Conservation (phyloP, 2,329 filamentous ascomycete genomes). For the Nigrospora osmanthi region DNA sequence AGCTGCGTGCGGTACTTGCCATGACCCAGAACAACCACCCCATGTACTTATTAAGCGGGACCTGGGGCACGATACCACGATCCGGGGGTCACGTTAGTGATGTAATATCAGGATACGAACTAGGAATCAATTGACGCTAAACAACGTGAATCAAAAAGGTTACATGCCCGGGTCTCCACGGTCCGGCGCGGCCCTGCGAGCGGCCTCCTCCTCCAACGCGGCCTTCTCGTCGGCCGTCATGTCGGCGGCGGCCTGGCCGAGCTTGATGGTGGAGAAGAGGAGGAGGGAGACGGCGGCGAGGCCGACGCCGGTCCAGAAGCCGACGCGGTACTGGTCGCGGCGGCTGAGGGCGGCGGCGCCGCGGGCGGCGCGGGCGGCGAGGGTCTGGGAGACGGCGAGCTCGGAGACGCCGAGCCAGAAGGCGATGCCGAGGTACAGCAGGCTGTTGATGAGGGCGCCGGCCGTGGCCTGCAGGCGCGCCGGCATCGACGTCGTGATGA, state of each 20-base stretch:
- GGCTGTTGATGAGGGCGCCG: conserved; percentile 61
- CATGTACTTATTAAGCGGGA: too few species aligned
- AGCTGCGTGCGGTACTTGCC: too few species aligned
- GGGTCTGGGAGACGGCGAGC: conserved; percentile 46
- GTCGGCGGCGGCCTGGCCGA: conserved; percentile 19
- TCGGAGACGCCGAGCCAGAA: conserved; percentile 66
- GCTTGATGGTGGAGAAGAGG: conserved; percentile 16
- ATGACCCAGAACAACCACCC: too few species aligned
- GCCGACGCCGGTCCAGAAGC: conserved; percentile 20
- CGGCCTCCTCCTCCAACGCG: conserved; percentile 5
- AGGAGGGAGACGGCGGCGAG: conserved; percentile 15
- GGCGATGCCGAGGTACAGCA: conserved; percentile 65
- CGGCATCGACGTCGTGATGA: conserved; percentile 67
- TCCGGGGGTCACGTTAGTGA: too few species aligned
- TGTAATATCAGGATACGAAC: too few species aligned
- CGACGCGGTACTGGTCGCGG: conserved; percentile 19
- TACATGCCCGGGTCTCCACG: too few species aligned
- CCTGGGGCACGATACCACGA: too few species aligned
- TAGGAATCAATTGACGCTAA: too few species aligned
- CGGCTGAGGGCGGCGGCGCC: conserved; percentile 2
- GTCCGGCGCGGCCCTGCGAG: not conserved
- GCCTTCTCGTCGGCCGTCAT: conserved; percentile 23
- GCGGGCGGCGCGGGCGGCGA: conserved; percentile 6
- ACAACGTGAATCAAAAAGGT: too few species aligned
- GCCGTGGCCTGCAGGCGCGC: conserved; percentile 61